phyloP scores from a whole-genome alignment of 768 basidiomycete genomes.

The Hygrophorus pudorinus region DNA sequence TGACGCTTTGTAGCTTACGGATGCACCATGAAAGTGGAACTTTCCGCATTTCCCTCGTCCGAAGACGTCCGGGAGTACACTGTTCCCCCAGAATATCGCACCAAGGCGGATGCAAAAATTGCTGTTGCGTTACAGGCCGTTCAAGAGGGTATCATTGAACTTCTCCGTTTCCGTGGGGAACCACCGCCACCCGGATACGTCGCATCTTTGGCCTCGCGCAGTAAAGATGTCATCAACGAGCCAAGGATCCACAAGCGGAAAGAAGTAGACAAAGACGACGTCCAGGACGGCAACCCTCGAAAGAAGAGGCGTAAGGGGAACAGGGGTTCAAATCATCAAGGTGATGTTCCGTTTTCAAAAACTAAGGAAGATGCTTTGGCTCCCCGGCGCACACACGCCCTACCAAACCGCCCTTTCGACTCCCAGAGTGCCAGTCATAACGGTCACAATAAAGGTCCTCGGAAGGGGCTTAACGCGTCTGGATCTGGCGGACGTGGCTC shows the following conservation, averaged over 20 bases:
- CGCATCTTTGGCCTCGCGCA: slow-evolving; percentile 24
- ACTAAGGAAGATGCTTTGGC: background rate
- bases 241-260: slow-evolving; percentile 24
- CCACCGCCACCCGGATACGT: slow-evolving; percentile 31
- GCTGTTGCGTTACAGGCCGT: slow-evolving; percentile 45
- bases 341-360: slow-evolving; percentile 4
- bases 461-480: slow-evolving; percentile 20
- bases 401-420: background rate
- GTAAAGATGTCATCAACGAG: slow-evolving; percentile 15
- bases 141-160: slow-evolving; percentile 46
- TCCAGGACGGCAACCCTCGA: slow-evolving; percentile 20
- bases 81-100: slow-evolving; percentile 40
- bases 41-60: slow-evolving; percentile 21
- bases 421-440: slow-evolving; percentile 1
- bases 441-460: slow-evolving; percentile 6
- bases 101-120: slow-evolving; percentile 51
- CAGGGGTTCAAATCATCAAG: slow-evolving; percentile 7
- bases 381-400: background rate
- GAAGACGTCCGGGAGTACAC: slow-evolving; percentile 34
- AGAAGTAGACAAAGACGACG: slow-evolving; percentile 17
- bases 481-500: slow-evolving; percentile 20
- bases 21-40: slow-evolving; percentile 34
- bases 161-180: slow-evolving; percentile 44
- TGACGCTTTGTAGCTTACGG: slow-evolving; percentile 36
- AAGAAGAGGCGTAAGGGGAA: slow-evolving; percentile 16